phyloP scores from a whole-genome alignment of 2,329 filamentous ascomycete genomes.

The Curvularia verruculosa region DNA sequence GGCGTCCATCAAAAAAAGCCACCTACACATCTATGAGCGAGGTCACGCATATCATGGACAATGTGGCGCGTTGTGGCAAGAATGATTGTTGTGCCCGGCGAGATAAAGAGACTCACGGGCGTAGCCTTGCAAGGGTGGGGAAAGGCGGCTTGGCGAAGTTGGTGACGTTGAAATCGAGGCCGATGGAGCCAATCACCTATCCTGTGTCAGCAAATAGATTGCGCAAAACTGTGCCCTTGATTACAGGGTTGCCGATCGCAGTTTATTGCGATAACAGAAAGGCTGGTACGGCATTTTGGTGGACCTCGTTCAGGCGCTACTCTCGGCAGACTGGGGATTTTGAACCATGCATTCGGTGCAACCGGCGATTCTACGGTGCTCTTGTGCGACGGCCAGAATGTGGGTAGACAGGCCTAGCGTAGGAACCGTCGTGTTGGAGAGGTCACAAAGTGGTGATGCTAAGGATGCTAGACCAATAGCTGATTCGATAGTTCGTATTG shows the following conservation, averaged over 20 bases:
- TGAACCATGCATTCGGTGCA: constrained; percentile 9
- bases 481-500: not conserved
- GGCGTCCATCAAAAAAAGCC: not conserved
- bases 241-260: not conserved
- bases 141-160: not conserved
- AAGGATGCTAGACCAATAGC: not conserved
- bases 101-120: not conserved
- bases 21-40: not conserved
- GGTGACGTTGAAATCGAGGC: not conserved
- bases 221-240: not conserved
- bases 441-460: not conserved
- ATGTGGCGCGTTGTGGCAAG: not conserved
- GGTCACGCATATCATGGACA: not conserved
- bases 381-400: constrained; percentile 8
- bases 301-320: constrained; percentile 1
- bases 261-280: not conserved
- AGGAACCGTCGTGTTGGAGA: constrained; percentile 5
- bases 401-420: constrained; percentile 10
- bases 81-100: not conserved
- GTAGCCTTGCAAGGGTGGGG: not conserved
- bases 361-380: constrained; percentile 5
- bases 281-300: not conserved
- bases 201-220: not conserved
- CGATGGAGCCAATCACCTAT: not conserved
- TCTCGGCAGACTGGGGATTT: constrained; percentile 2